Evolutionary conservation across 805 yeast species (phyloP), one percentile per base, ranked within the genome.

Genomic region (Candida nitratophila): DNA sequence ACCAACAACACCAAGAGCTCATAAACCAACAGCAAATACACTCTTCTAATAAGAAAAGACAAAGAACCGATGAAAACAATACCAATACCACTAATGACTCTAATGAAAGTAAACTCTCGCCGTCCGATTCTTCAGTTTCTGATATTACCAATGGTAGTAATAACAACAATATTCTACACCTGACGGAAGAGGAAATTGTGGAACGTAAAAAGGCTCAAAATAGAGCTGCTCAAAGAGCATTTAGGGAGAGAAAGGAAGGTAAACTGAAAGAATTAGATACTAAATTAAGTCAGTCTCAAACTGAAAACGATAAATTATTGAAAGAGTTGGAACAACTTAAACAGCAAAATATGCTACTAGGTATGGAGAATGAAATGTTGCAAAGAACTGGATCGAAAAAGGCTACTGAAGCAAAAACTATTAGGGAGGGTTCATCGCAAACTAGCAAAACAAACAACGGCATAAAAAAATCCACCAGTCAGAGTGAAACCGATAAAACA

Each of bases 141-240:
- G 19, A 34, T 17, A 8, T 11, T 15, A 15, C 37, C 7, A 7
- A 5, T 17, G 10, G 27, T 10, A 24, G 10, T 24, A 24, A 24
- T 10, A 24, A 24, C 27, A 24, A 7, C 27, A 24, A 24, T 24
- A 24, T 46, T 11, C 37, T 55, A 3, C 24, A 34, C 9, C n/a
- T 34, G 4, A 19, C 37, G 4, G 61, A 69, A 42, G 64, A 65
- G 35, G 75, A 79, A 47, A 53, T 76, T 6, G 71, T 71, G 17
- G 66, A 73, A 49, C 79, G 77, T 59, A 73, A 86, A 42, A 84
- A 80, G 56, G 88, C 87, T 2, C 93, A 83, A 59, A 86, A 86
- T 57, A 69, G 95, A 54, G 90, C 90, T 11, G 95, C 95, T 1
- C 96, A 87, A 64, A 70, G 89, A 51, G 95, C 95, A 2, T 87